Conservation (phyloP, 2,329 filamentous ascomycete species). For the Tolypocladium guangdongense region DNA sequence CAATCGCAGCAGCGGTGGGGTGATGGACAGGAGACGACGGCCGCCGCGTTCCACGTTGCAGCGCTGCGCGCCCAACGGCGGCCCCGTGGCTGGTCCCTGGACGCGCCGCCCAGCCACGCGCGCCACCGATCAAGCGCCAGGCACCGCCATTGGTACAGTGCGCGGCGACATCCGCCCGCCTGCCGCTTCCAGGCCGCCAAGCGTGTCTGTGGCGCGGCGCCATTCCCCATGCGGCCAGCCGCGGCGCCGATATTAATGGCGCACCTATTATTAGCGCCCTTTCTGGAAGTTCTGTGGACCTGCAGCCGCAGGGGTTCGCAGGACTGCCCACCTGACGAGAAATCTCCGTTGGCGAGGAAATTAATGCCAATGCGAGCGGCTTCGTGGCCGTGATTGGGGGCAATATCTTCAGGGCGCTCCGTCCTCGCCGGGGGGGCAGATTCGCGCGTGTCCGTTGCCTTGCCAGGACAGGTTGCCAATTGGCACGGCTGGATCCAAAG, state of each 20-base stretch:
- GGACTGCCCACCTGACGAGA: too few species aligned
- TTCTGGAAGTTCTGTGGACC: background rate
- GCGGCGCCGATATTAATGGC: background rate
- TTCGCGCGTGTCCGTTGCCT: too few species aligned
- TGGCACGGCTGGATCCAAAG: too few species aligned
- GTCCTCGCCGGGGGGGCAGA: too few species aligned
- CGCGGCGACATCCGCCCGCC: background rate
- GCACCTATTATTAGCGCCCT: background rate
- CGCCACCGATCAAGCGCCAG: background rate
- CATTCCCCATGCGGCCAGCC: background rate
- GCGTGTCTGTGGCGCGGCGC: background rate
- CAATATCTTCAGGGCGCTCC: too few species aligned
- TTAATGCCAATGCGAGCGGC: too few species aligned
- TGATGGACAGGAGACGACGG: background rate
- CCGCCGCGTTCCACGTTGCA: background rate
- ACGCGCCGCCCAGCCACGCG: background rate
- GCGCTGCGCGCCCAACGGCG: too few species aligned
- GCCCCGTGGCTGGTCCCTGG: background rate
- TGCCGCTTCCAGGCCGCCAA: background rate
- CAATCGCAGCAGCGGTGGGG: background rate
- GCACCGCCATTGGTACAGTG: background rate
- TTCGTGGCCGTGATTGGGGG: too few species aligned
- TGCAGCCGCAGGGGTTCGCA: background rate
- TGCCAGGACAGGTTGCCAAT: too few species aligned
- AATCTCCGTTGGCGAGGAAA: too few species aligned